These are phyloP conservation scores for Syzygium malaccense DNA, from an alignment of 441 rosid species.

Conservation along the genomic window DNA sequence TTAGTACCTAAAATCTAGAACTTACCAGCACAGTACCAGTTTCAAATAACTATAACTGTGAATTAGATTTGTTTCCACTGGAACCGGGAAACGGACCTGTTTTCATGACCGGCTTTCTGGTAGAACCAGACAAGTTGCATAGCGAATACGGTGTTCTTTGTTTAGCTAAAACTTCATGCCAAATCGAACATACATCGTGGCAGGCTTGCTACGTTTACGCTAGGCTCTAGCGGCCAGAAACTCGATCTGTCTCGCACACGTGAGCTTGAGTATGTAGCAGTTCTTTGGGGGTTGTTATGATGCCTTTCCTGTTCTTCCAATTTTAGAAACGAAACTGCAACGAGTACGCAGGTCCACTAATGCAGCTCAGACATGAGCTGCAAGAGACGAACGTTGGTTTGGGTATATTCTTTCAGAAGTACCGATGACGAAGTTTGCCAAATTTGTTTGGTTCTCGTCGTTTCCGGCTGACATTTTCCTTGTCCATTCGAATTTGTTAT, in stretches of 20 bases:
- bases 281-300: not conserved
- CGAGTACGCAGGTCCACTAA: accelerated
- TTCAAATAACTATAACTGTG: too few relatives aligned
- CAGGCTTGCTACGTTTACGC: not conserved
- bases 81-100: too few relatives aligned
- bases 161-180: not conserved
- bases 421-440: not conserved
- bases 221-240: not conserved
- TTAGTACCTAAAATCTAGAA: too few relatives aligned
- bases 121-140: too few relatives aligned
- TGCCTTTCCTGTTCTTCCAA: not conserved
- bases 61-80: too few relatives aligned
- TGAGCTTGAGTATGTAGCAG: not conserved
- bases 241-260: not conserved
- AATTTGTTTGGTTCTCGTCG: not conserved
- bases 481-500: not conserved
- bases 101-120: too few relatives aligned
- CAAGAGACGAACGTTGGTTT: not conserved
- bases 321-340: not conserved
- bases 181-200: not conserved
- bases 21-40: too few relatives aligned
- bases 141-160: not conserved
- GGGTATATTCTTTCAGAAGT: not conserved
- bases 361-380: not conserved
- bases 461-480: not conserved